A percentile compares a stretch with the other conserved stretches of the same genome.
phyloP scores from a whole-genome alignment of 192 early-diverging fungal genomes.

The Irineochytrium annulatum region DNA sequence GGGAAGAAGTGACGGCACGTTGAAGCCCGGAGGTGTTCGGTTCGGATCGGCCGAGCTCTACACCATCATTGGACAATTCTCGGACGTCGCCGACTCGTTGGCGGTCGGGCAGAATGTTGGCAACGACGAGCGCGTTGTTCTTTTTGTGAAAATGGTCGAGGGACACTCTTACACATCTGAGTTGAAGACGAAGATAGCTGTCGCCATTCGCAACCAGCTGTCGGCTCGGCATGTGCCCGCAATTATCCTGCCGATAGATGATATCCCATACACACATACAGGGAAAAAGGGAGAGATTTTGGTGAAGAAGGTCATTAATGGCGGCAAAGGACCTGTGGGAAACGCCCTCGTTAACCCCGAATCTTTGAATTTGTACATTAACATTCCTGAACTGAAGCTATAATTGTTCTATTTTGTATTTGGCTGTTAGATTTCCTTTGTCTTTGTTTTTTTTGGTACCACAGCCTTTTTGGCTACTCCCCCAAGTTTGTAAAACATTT shows the following conservation, averaged over 20 bases:
- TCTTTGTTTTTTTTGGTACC: too few relatives aligned
- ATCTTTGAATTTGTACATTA: conserved; percentile 73
- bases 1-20: conserved; percentile 84
- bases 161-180: conserved; percentile 53
- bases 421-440: too few relatives aligned
- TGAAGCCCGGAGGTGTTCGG: conserved; percentile 89
- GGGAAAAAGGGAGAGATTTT: conserved; percentile 98
- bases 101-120: conserved; percentile 84
- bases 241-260: conserved; percentile 68
- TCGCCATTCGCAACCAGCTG: conserved; percentile 74
- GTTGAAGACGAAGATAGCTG: conserved; percentile 66
- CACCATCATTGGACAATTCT: conserved; percentile 79
- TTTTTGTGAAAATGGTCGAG: conserved; percentile 84
- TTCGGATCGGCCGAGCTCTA: conserved; percentile 95
- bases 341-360: conserved; percentile 88
- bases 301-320: conserved; percentile 80
- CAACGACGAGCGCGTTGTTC: conserved; percentile 85
- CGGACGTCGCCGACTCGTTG: conserved; percentile 80
- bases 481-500: too few relatives aligned
- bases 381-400: too few relatives aligned
- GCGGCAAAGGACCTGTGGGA: conserved; percentile 70
- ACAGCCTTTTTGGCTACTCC: too few relatives aligned
- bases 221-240: conserved; percentile 94
- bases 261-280: conserved; percentile 93
- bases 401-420: too few relatives aligned